phyloP scores from a whole-genome alignment of 2,329 filamentous ascomycete species.

The Didymella lethalis region DNA sequence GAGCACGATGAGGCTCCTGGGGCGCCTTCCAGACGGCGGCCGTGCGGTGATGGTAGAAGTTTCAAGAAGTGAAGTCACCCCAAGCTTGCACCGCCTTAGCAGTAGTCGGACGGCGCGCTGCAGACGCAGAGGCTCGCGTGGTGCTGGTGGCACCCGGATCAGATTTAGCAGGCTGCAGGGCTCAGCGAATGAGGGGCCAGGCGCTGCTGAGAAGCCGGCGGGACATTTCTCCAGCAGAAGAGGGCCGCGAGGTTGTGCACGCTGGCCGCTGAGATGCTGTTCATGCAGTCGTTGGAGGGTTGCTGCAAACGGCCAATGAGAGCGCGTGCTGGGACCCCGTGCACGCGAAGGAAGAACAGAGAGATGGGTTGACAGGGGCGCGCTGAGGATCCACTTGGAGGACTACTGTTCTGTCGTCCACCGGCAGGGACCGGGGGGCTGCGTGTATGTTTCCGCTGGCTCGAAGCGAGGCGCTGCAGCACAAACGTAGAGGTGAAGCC shows the following conservation, averaged over 20 bases:
- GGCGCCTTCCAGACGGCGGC: slow-evolving; percentile 30
- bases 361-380: slow-evolving; percentile 3
- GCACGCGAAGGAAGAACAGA: slow-evolving; percentile 6
- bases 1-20: slow-evolving; percentile 33
- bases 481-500: not conserved
- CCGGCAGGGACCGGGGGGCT: slow-evolving; percentile 13
- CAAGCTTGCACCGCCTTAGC: slow-evolving; percentile 32
- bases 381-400: not conserved
- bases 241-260: slow-evolving; percentile 48
- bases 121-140: slow-evolving; percentile 38
- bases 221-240: slow-evolving; percentile 31
- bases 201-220: slow-evolving; percentile 31
- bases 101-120: slow-evolving; percentile 24
- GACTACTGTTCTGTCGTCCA: not conserved
- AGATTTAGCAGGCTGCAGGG: slow-evolving; percentile 37
- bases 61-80: slow-evolving; percentile 41
- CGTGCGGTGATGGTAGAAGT: slow-evolving; percentile 41
- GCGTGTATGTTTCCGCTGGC: slow-evolving; percentile 9
- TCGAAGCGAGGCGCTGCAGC: slow-evolving; percentile 17
- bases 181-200: slow-evolving; percentile 40
- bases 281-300: slow-evolving; percentile 29
- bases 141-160: slow-evolving; percentile 31
- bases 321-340: slow-evolving; percentile 16
- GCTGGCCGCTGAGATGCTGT: slow-evolving; percentile 41
- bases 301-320: slow-evolving; percentile 35